These are phyloP conservation scores for Cinchona pubescens DNA, from an alignment of 257 asterid species.

Conservation along the genomic window DNA sequence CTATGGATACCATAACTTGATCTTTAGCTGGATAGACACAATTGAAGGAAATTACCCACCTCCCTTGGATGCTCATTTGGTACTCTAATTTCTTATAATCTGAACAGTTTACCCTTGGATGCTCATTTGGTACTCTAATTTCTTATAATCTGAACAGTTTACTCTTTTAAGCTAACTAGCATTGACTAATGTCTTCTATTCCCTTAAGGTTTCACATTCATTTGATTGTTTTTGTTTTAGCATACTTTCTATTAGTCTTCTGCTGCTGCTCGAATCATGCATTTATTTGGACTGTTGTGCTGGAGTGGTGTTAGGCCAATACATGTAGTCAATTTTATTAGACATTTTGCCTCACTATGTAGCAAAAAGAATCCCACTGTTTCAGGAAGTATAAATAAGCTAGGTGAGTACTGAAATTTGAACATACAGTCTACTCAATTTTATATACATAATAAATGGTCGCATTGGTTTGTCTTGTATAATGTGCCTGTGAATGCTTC, in stretches of 20 bases:
- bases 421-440: not conserved
- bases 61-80: conserved; percentile 90
- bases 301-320: not conserved
- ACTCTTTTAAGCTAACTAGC: not conserved
- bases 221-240: not conserved
- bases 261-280: not conserved
- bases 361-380: not conserved
- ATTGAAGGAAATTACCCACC: conserved; percentile 66
- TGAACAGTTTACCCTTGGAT: conserved; percentile 34
- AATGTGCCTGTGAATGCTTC: not conserved
- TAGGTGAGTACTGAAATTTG: not conserved
- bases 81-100: conserved; percentile 25
- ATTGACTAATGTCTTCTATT: not conserved
- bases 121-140: conserved; percentile 68
- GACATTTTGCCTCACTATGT: not conserved
- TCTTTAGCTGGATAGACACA: conserved; percentile 96
- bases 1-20: conserved; percentile 89
- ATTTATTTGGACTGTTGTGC: not conserved
- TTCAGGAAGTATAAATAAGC: not conserved
- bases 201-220: not conserved
- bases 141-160: not conserved
- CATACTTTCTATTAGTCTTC: not conserved
- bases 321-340: not conserved
- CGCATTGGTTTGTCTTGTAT: not conserved
- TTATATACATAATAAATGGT: not conserved